Evolutionary conservation across 331 rosid species (phyloP).

Genomic region (Quercus phellos): DNA sequence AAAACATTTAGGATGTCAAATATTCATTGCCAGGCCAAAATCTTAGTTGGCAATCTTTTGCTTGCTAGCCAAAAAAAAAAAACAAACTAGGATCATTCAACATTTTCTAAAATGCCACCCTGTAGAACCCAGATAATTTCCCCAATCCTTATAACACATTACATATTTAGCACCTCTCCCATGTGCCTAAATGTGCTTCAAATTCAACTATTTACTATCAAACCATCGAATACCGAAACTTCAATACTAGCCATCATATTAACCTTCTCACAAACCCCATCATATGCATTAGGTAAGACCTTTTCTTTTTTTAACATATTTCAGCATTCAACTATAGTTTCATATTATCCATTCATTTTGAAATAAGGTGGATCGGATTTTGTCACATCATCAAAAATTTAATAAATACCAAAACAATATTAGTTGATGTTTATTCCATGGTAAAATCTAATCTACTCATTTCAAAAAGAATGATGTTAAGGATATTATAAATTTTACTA

Average conservation of each 20-base stretch:
- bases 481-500: no score
- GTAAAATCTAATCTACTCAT: no score
- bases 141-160: background rate
- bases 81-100: background rate
- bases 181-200: background rate
- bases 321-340: background rate
- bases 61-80: background rate
- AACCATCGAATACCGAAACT: background rate
- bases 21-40: background rate
- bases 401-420: no score
- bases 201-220: background rate
- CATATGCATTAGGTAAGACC: no score
- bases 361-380: no score
- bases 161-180: background rate
- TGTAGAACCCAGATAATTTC: background rate
- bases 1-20: background rate
- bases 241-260: background rate
- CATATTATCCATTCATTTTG: no score
- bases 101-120: background rate
- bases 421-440: no score
- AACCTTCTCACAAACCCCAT: background rate
- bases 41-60: background rate
- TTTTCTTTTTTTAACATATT: background rate
- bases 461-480: no score
- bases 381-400: no score